Conservation (phyloP, 352 stramenopile species). For the Phytophthora europaea region DNA sequence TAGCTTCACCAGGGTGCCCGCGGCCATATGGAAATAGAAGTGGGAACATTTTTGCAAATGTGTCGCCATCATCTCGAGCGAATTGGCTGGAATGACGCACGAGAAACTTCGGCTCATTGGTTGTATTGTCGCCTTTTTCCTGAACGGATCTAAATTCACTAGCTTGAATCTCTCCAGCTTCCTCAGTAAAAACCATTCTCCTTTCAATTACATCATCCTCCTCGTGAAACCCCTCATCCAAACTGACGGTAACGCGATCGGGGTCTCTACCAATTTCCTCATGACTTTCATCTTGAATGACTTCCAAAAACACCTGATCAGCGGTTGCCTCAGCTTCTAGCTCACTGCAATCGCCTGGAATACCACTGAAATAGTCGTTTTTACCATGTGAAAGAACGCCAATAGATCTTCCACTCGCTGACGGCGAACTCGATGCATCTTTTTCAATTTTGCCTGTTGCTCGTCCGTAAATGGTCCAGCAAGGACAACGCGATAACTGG, state of each 20-base stretch:
- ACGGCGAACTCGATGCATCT: background rate
- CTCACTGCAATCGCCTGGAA: background rate
- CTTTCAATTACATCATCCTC: background rate
- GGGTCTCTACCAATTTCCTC: too few species aligned
- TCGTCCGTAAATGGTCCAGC: background rate
- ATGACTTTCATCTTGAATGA: background rate
- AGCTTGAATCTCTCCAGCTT: background rate
- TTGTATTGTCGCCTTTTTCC: too few species aligned
- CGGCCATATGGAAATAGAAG: background rate
- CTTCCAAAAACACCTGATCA: background rate
- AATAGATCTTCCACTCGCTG: background rate
- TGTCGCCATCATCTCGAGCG: background rate
- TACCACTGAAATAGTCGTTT: background rate
- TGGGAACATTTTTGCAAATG: background rate
- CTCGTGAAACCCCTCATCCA: too few species aligned
- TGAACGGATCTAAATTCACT: too few species aligned
- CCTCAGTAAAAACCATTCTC: background rate
- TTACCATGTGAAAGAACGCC: too few species aligned
- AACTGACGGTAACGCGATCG: too few species aligned
- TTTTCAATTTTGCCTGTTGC: background rate
- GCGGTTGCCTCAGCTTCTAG: background rate
- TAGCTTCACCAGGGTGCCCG: background rate
- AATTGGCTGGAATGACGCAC: background rate
- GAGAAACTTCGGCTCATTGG: too few species aligned
- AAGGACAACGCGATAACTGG: background rate